A percentile compares a stretch with the other conserved stretches of the same genome.
These are phyloP conservation scores for Malassezia caprae DNA, from an alignment of 1,284 basidiomycete species.

Conservation along the genomic window DNA sequence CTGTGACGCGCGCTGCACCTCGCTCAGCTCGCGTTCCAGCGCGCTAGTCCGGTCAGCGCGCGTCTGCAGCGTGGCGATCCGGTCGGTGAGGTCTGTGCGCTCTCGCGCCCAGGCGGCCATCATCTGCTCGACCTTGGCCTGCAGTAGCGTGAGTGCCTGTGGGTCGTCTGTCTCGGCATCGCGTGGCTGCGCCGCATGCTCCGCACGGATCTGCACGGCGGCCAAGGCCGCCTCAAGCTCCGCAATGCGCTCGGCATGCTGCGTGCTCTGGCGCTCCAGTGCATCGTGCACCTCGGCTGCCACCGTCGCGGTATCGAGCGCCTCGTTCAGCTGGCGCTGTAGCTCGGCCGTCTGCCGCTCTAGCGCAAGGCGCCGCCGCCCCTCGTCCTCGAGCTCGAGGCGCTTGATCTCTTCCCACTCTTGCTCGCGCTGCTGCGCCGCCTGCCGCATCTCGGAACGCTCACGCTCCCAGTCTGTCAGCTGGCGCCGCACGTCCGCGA, in stretches of 20 bases:
- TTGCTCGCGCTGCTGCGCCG: constrained; percentile 55
- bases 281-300: constrained; percentile 53
- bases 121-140: constrained; percentile 29
- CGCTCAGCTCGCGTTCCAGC: constrained; percentile 23
- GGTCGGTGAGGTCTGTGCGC: constrained; percentile 40
- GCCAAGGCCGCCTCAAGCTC: constrained; percentile 15
- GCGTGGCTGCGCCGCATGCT: background rate
- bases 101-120: constrained; percentile 33
- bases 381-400: constrained; percentile 37
- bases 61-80: constrained; percentile 72
- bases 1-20: constrained; percentile 17
- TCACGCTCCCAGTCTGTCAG: constrained; percentile 20
- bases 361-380: constrained; percentile 25
- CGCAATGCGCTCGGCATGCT: constrained; percentile 44
- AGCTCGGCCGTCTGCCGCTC: constrained; percentile 25
- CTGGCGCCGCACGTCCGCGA: constrained; percentile 14
- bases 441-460: constrained; percentile 53
- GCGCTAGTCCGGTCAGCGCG: constrained; percentile 58
- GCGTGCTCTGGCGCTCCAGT: constrained; percentile 51
- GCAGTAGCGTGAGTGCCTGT: constrained; percentile 9
- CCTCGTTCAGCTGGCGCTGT: constrained; percentile 25
- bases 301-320: constrained; percentile 31
- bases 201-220: background rate
- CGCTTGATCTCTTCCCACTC: constrained; percentile 47
- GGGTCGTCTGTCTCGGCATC: constrained; percentile 4